Percentiles rank a stretch among this genome's conserved stretches.
phyloP scores from a whole-genome alignment of 306 rosid genomes.

The Dryas octopetala region DNA sequence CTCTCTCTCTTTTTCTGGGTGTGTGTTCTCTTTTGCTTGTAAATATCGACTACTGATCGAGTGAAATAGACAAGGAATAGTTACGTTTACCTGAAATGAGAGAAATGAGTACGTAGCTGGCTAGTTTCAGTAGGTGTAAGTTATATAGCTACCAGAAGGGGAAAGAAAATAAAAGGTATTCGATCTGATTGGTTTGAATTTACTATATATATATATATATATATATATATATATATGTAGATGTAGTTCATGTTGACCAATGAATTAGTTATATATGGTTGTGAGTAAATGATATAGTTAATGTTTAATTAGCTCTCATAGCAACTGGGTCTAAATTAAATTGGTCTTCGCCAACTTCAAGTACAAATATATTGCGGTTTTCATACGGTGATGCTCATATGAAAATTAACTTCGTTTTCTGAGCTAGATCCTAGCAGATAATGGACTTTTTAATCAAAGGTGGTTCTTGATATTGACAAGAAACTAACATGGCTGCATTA shows the following conservation, averaged over 20 bases:
- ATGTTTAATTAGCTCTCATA: no score
- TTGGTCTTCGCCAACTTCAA: conserved; percentile 19
- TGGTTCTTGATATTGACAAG: conserved; percentile 54
- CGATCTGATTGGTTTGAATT: background rate
- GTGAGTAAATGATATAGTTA: no score
- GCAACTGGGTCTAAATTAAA: background rate
- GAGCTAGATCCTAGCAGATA: conserved; percentile 35
- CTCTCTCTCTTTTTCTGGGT: background rate
- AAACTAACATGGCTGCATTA: conserved; percentile 32
- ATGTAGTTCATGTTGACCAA: background rate
- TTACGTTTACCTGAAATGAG: background rate
- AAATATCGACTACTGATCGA: background rate
- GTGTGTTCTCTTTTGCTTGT: background rate
- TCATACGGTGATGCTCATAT: conserved; percentile 33
- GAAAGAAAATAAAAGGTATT: background rate
- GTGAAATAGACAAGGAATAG: background rate
- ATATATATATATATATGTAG: background rate
- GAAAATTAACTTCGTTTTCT: conserved; percentile 23
- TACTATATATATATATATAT: background rate
- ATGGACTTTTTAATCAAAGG: conserved; percentile 28
- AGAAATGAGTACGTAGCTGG: background rate
- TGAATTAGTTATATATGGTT: no score
- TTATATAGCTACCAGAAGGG: background rate
- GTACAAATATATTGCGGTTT: conserved; percentile 35
- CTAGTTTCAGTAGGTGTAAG: background rate